A percentile compares a stretch with the other conserved stretches of the same genome.
Evolutionary conservation across 139 green algal species (phyloP).

Genomic region (Limnomonas spitsbergensis): DNA sequence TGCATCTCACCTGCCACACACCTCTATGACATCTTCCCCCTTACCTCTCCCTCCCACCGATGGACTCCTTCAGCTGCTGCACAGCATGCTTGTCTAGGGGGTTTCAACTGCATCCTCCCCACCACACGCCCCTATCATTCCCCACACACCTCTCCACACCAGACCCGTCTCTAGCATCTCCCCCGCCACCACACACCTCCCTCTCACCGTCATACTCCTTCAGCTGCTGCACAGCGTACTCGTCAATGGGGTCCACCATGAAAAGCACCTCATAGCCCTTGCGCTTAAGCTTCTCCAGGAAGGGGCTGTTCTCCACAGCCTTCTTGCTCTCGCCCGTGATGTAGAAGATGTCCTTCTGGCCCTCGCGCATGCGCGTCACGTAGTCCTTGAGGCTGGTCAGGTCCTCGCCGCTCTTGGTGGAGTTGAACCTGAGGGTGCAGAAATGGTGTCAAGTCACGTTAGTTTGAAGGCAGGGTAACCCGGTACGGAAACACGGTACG

Average conservation of each 20-base stretch:
- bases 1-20: too few species aligned
- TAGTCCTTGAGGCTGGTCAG: slow-evolving; percentile 98
- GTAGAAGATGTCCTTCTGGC: slow-evolving; percentile 98
- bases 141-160: too few species aligned
- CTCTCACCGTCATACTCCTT: slow-evolving; percentile 74
- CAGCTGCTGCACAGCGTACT: slow-evolving; percentile 99
- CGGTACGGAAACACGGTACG: too few species aligned
- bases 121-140: too few species aligned
- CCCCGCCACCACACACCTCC: not conserved
- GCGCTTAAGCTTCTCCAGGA: slow-evolving; percentile 97
- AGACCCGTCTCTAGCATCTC: too few species aligned
- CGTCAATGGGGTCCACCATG: slow-evolving; percentile 99
- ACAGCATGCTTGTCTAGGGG: too few species aligned
- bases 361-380: slow-evolving; percentile 99
- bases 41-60: too few species aligned
- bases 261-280: slow-evolving; percentile 97
- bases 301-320: slow-evolving; percentile 97
- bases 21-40: too few species aligned
- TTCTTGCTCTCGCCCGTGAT: slow-evolving; percentile 96
- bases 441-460: slow-evolving; percentile 45
- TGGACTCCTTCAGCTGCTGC: too few species aligned
- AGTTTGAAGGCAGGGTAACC: too few species aligned
- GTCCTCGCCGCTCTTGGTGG: slow-evolving; percentile 98
- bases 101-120: too few species aligned
- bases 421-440: slow-evolving; percentile 59